These are phyloP conservation scores for Cercospora zeae-maydis DNA, from an alignment of 2,329 filamentous ascomycete species.

Conservation along the genomic window DNA sequence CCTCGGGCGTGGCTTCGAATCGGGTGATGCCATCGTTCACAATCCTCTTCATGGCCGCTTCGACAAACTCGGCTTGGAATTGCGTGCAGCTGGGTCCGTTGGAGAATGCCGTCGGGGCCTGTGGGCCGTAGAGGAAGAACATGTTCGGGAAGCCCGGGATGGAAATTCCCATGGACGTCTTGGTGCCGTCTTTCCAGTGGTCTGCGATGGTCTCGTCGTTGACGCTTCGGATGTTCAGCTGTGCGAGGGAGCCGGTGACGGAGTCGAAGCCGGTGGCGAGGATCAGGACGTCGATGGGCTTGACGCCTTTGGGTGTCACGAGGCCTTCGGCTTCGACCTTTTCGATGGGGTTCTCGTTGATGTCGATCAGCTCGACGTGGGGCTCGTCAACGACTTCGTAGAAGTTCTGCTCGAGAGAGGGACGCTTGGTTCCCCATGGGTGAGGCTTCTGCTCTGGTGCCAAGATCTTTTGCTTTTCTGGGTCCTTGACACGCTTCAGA, in stretches of 20 bases:
- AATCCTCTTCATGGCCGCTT: conserved; percentile 42
- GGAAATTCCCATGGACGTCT: conserved; percentile 42
- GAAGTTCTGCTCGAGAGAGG: conserved; percentile 45
- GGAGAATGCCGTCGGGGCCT: conserved; percentile 47
- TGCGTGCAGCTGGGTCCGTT: conserved; percentile 46
- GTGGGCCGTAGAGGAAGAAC: conserved; percentile 46
- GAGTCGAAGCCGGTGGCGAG: conserved; percentile 47
- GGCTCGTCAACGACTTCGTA: conserved; percentile 43
- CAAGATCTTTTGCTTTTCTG: conserved; percentile 49
- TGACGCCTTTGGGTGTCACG: conserved; percentile 40
- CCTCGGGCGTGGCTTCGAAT: conserved; percentile 39
- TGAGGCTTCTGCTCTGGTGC: conserved; percentile 54
- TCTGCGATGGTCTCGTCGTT: conserved; percentile 42
- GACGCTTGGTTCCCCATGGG: conserved; percentile 48
- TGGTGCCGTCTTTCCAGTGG: conserved; percentile 43
- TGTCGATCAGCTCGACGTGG: conserved; percentile 42
- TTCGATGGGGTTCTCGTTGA: conserved; percentile 41
- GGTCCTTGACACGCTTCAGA: conserved; percentile 50
- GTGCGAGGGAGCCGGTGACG: conserved; percentile 36
- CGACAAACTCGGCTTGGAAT: conserved; percentile 44
- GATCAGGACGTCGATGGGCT: conserved; percentile 44
- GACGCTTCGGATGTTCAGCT: conserved; percentile 37
- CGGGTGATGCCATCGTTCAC: conserved; percentile 38
- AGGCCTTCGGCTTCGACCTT: conserved; percentile 41
- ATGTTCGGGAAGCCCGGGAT: conserved; percentile 38